phyloP scores from a whole-genome alignment of 163 green algal species.

The Scenedesmus sp. region DNA sequence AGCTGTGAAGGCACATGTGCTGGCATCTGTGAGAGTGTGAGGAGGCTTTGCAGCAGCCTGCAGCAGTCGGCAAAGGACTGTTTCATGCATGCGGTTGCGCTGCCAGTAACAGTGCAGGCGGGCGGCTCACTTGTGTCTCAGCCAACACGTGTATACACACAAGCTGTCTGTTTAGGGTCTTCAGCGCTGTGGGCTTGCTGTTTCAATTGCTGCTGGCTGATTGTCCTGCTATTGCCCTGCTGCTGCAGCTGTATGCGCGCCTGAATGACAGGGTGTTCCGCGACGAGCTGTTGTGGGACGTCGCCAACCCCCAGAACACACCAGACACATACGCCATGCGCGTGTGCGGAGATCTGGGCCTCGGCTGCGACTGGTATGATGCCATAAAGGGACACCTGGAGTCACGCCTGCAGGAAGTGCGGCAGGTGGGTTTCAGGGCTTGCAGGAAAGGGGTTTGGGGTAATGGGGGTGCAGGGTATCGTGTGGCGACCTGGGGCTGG shows the following conservation, averaged over 20 bases:
- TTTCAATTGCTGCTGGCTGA: not conserved
- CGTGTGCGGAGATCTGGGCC: slow-evolving; percentile 35
- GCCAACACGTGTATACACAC: not conserved
- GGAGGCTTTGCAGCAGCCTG: too few relatives aligned
- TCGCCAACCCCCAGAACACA: slow-evolving; percentile 35
- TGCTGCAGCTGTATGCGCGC: slow-evolving; percentile 36
- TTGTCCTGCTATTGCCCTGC: not conserved
- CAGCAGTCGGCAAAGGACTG: too few relatives aligned
- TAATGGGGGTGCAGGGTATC: not conserved
- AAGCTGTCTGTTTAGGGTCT: not conserved
- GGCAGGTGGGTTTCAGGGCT: not conserved
- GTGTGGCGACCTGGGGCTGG: too few relatives aligned
- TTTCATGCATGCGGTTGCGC: too few relatives aligned
- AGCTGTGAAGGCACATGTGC: not conserved
- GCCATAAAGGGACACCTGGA: slow-evolving; percentile 19
- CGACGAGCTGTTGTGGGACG: slow-evolving; percentile 47
- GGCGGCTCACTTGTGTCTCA: too few relatives aligned
- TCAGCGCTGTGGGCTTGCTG: not conserved
- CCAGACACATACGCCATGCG: slow-evolving; percentile 26
- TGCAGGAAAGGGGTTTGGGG: too few relatives aligned
- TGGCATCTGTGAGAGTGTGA: too few relatives aligned
- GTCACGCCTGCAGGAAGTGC: slow-evolving; percentile 19
- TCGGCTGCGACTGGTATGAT: slow-evolving; percentile 45
- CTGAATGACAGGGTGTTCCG: slow-evolving; percentile 10
- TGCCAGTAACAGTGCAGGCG: too few relatives aligned